Percentiles rank a stretch among this genome's conserved stretches.
Conservation (phyloP, 805 yeast genomes). For the Kazachstania psychrophila region DNA sequence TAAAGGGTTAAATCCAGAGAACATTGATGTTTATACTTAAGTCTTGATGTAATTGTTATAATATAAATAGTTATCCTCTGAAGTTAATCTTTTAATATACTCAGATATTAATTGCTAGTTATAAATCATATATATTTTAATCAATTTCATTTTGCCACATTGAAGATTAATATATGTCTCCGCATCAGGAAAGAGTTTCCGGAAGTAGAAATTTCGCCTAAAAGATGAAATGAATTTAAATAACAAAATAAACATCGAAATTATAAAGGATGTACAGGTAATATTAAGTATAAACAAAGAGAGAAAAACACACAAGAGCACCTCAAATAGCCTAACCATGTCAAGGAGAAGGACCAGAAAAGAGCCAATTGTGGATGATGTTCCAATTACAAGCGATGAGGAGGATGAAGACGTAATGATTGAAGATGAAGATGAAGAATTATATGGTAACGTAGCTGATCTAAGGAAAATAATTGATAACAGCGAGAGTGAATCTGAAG, state of each 20-base stretch:
- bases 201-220: neutral
- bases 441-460: slow-evolving; percentile 30
- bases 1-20: slow-evolving; percentile 30
- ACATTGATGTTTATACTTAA: too few relatives aligned
- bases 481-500: slow-evolving; percentile 7
- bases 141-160: slow-evolving; percentile 1
- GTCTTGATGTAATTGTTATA: too few relatives aligned
- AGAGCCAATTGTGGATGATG: neutral
- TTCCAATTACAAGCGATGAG: neutral
- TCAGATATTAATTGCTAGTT: too few relatives aligned
- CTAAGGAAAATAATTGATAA: slow-evolving; percentile 17
- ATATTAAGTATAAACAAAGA: neutral
- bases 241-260: neutral
- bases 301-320: neutral
- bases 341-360: neutral
- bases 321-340: neutral
- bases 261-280: neutral
- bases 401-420: neutral
- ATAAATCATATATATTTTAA: neutral
- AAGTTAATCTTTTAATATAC: too few relatives aligned
- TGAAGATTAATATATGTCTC: neutral
- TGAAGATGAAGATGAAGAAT: slow-evolving; percentile 21
- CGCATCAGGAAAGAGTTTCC: neutral
- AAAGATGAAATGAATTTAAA: neutral
- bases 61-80: too few relatives aligned